These are phyloP conservation scores for Talaromyces albobiverticillius DNA, from an alignment of 2,329 filamentous ascomycete genomes.

Conservation along the genomic window DNA sequence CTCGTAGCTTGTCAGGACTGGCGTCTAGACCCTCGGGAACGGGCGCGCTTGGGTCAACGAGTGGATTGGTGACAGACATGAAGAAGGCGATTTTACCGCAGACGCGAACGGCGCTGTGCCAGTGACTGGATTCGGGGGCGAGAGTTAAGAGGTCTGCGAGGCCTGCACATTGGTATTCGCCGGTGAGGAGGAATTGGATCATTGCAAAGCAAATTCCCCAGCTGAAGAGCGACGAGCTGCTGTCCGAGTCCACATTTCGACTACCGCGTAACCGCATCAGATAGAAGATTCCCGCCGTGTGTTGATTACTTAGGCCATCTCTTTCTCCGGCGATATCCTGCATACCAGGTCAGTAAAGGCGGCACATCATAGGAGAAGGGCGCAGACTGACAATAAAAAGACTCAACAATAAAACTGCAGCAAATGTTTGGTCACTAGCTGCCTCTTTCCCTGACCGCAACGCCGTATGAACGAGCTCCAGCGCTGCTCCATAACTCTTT, in stretches of 20 bases:
- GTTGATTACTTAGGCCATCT: neutral
- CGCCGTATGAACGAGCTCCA: neutral
- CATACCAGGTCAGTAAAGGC: neutral
- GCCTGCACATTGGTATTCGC: slow-evolving; percentile 2
- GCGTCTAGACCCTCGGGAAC: neutral
- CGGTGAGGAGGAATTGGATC: neutral
- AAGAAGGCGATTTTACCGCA: slow-evolving; percentile 1
- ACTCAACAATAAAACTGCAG: slow-evolving; percentile 1
- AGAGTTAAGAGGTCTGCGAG: slow-evolving; percentile 1
- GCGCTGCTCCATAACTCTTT: slow-evolving; percentile 1
- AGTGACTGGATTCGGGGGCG: slow-evolving; percentile 2
- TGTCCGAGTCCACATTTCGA: neutral
- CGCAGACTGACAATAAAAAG: slow-evolving; percentile 5
- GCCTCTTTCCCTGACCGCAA: neutral
- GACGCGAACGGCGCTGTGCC: neutral
- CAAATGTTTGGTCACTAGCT: slow-evolving; percentile 2
- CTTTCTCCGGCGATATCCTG: slow-evolving; percentile 7
- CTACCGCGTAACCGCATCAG: neutral
- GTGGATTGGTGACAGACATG: neutral
- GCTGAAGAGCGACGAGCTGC: slow-evolving; percentile 2
- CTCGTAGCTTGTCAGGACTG: neutral
- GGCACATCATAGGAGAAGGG: neutral
- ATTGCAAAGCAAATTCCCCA: slow-evolving; percentile 1
- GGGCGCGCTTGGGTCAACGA: neutral
- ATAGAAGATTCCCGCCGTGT: neutral